phyloP scores from a whole-genome alignment of 1,284 basidiomycete species.

The Garcileccinum viscosum region DNA sequence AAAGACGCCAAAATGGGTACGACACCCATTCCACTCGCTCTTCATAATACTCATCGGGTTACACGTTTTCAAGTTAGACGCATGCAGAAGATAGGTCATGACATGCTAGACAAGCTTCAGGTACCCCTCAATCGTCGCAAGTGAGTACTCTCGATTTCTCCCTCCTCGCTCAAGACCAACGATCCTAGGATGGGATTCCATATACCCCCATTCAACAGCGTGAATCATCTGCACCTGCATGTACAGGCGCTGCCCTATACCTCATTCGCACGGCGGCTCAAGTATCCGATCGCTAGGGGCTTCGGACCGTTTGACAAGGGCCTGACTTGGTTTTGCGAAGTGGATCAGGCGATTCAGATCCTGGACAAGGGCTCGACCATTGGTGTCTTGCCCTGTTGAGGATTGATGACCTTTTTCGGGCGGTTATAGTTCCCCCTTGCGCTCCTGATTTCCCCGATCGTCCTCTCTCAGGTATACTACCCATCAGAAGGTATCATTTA shows the following conservation, averaged over 20 bases:
- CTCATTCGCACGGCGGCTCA: slow-evolving; percentile 47
- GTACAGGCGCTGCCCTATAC: slow-evolving; percentile 75
- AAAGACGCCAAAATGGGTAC: slow-evolving; percentile 35
- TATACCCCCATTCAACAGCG: slow-evolving; percentile 83
- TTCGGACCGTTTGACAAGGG: slow-evolving; percentile 60
- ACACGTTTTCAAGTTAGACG: slow-evolving; percentile 49
- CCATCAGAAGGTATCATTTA: background rate
- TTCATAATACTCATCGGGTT: slow-evolving; percentile 1
- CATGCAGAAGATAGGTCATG: slow-evolving; percentile 68
- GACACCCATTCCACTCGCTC: background rate
- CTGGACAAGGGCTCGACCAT: slow-evolving; percentile 62
- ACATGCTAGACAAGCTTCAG: slow-evolving; percentile 53
- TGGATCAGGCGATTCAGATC: slow-evolving; percentile 66
- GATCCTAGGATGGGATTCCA: slow-evolving; percentile 74
- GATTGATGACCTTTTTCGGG: background rate
- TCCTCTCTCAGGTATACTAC: background rate
- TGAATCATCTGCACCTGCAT: slow-evolving; percentile 83
- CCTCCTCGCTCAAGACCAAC: background rate
- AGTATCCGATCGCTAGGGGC: slow-evolving; percentile 63
- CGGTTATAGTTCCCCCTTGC: background rate
- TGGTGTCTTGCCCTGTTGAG: slow-evolving; percentile 60
- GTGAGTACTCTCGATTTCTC: slow-evolving; percentile 42
- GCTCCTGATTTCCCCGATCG: background rate
- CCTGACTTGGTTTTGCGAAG: slow-evolving; percentile 79
- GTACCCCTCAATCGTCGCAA: slow-evolving; percentile 49